A percentile compares a stretch with the other conserved stretches of the same genome.
Evolutionary conservation across 2,329 filamentous ascomycete genomes (phyloP).

Genomic region (Chalaropsis thielavioides): DNA sequence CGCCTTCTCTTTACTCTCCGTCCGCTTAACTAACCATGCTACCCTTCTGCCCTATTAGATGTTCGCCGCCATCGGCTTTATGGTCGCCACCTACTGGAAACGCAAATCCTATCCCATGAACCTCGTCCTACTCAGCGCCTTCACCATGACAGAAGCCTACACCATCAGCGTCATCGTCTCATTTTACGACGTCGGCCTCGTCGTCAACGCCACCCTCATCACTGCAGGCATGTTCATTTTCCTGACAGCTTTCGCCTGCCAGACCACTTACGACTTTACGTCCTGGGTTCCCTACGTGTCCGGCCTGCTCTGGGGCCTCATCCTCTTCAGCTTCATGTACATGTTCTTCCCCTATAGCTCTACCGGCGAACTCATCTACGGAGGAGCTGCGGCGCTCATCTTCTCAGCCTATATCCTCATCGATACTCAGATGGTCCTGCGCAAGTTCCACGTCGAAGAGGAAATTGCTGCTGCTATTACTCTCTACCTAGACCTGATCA

Average conservation of each 20-base stretch:
- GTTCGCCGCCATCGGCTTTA: constrained; percentile 65
- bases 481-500: constrained; percentile 91
- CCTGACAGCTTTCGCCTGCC: constrained; percentile 79
- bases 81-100: constrained; percentile 87
- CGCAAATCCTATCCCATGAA: constrained; percentile 91
- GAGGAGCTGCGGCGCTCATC: constrained; percentile 65
- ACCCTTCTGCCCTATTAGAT: constrained; percentile 34
- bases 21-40: neutral
- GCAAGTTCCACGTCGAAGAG: constrained; percentile 94
- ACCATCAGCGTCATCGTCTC: constrained; percentile 83
- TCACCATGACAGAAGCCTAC: constrained; percentile 89
- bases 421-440: constrained; percentile 89
- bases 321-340: constrained; percentile 87
- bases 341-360: constrained; percentile 76
- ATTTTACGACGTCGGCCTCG: constrained; percentile 70
- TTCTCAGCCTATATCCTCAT: constrained; percentile 93
- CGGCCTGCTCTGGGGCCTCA: constrained; percentile 73
- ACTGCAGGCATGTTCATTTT: constrained; percentile 73
- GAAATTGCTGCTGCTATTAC: constrained; percentile 93
- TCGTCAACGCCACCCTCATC: constrained; percentile 78
- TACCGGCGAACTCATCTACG: constrained; percentile 74
- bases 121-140: constrained; percentile 76
- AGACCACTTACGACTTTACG: constrained; percentile 97
- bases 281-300: constrained; percentile 94
- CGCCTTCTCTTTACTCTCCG: neutral